Conservation (phyloP, 495 filamentous ascomycete species). For the Neurospora hispaniola region DNA sequence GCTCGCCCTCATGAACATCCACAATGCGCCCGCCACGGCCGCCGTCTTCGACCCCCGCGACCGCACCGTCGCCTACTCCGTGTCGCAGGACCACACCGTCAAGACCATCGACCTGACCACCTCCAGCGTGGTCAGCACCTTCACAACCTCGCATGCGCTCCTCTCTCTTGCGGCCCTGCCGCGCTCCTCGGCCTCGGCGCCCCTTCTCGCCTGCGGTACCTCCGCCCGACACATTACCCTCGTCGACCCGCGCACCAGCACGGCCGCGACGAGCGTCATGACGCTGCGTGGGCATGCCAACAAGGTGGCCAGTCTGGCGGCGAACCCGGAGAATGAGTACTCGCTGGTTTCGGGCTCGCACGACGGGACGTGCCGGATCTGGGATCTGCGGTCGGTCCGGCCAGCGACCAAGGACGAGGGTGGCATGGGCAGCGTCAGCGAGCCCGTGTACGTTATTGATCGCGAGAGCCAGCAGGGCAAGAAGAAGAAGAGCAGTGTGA, state of each 20-base stretch:
- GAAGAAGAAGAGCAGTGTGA: constrained; percentile 42
- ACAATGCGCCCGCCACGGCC: constrained; percentile 60
- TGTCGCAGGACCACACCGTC: constrained; percentile 79
- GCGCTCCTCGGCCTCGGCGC: constrained; percentile 30
- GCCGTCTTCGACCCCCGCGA: constrained; percentile 77
- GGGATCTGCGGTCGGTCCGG: constrained; percentile 75
- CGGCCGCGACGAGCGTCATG: constrained; percentile 64
- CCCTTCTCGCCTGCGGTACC: constrained; percentile 74
- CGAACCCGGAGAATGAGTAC: constrained; percentile 64
- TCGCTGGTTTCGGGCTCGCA: constrained; percentile 72
- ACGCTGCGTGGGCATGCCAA: constrained; percentile 86
- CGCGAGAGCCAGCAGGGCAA: constrained; percentile 64
- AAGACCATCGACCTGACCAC: constrained; percentile 88
- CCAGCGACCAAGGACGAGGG: constrained; percentile 49
- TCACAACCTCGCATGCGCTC: constrained; percentile 71
- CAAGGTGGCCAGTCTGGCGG: constrained; percentile 59
- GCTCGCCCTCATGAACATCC: constrained; percentile 58
- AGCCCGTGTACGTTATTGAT: constrained; percentile 71
- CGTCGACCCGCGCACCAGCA: constrained; percentile 72
- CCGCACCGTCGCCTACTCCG: constrained; percentile 78
- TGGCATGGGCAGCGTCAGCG: constrained; percentile 53
- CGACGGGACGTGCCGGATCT: constrained; percentile 83
- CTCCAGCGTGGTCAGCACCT: constrained; percentile 56
- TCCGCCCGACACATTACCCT: constrained; percentile 80
- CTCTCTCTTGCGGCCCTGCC: constrained; percentile 62